phyloP scores from a whole-genome alignment of 805 yeast species.

The Metschnikowia shivogae region DNA sequence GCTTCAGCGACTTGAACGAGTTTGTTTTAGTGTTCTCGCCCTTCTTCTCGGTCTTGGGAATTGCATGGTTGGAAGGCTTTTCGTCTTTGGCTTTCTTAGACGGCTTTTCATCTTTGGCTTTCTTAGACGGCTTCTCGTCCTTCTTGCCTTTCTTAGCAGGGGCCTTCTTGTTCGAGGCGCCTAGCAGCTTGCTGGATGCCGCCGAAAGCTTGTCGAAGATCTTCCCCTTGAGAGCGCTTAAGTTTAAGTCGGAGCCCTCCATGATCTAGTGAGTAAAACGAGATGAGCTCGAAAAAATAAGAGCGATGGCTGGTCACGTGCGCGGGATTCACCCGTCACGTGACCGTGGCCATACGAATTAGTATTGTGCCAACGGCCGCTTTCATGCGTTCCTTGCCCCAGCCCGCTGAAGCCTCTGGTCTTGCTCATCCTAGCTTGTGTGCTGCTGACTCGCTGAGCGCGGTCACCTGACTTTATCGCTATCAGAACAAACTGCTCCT shows the following conservation, averaged over 20 bases:
- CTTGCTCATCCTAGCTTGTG: no score
- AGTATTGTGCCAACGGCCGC: not conserved
- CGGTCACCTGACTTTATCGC: no score
- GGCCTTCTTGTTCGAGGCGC: not conserved
- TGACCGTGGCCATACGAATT: not conserved
- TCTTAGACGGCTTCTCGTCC: not conserved
- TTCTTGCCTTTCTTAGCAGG: not conserved
- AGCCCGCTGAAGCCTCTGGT: no score
- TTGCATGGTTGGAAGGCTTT: not conserved
- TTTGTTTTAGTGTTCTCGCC: constrained; percentile 14
- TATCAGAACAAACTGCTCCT: no score
- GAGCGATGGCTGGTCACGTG: constrained; percentile 4
- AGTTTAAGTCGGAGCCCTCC: constrained; percentile 44
- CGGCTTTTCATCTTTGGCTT: not conserved
- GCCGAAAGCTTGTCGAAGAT: constrained; percentile 48
- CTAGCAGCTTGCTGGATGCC: not conserved
- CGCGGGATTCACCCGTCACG: not conserved
- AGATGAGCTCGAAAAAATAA: constrained; percentile 4
- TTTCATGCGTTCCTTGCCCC: no score
- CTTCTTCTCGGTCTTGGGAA: constrained; percentile 19
- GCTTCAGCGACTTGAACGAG: constrained; percentile 14
- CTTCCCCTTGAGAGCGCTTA: constrained; percentile 61
- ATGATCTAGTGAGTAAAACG: constrained; percentile 19
- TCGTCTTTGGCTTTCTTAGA: not conserved
- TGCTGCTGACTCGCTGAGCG: no score